These are phyloP conservation scores for Inga oerstediana DNA, from an alignment of 306 rosid species.

Conservation along the genomic window DNA sequence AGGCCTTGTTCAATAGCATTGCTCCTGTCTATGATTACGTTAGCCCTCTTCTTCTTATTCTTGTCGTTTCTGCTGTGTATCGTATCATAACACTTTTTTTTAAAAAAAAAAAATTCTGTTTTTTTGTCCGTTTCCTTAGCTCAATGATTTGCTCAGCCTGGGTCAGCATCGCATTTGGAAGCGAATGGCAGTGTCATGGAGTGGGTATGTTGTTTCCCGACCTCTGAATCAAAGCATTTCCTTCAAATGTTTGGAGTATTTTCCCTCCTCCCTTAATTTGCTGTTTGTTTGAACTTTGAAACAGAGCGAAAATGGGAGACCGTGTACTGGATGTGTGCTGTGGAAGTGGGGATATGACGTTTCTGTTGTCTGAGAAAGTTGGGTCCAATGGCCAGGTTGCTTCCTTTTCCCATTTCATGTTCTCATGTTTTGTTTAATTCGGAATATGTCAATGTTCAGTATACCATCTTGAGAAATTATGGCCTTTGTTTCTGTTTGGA, in stretches of 20 bases:
- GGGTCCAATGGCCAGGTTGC: slow-evolving; percentile 53
- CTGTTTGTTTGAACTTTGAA: slow-evolving; percentile 16
- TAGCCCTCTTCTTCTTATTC: not conserved
- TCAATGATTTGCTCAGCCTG: slow-evolving; percentile 73
- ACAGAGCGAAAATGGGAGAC: slow-evolving; percentile 74
- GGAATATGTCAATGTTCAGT: not conserved
- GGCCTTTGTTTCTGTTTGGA: not conserved
- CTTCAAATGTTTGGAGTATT: not conserved
- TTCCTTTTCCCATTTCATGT: not conserved
- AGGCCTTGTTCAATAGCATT: slow-evolving; percentile 10
- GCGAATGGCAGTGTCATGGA: slow-evolving; percentile 90
- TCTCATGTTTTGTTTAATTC: not conserved
- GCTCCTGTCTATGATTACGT: slow-evolving; percentile 67
- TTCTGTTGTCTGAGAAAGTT: slow-evolving; percentile 68
- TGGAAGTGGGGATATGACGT: slow-evolving; percentile 89
- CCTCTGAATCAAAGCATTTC: not conserved
- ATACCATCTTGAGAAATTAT: not conserved
- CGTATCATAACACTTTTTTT: not conserved
- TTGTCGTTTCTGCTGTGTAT: not conserved
- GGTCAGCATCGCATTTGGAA: slow-evolving; percentile 95
- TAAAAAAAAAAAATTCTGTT: too few relatives aligned
- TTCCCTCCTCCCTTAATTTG: not conserved
- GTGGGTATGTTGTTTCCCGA: slow-evolving; percentile 35
- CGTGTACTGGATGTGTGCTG: slow-evolving; percentile 88
- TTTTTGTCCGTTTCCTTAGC: not conserved